Base-by-base conservation (phyloP, 2,329 filamentous ascomycete genomes). In the Arthroderma sp. region DNA sequence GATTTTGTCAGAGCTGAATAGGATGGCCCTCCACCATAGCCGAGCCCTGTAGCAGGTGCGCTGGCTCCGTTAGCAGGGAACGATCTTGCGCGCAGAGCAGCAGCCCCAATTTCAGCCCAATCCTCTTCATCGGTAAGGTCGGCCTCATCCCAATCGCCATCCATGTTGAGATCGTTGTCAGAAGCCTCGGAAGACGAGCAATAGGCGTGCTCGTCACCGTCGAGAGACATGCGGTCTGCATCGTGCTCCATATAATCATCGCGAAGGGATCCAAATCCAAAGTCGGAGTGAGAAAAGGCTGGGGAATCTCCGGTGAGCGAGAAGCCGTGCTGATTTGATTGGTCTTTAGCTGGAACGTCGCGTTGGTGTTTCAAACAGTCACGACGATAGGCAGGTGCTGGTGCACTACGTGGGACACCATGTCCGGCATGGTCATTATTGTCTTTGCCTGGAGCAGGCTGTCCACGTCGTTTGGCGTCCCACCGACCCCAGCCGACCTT, bases 401-500 rank as follows among this genome's bases (percentile, higher is more conserved):
- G 40, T 30, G 30, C 41, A 37, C 38, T 40, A 70, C 30, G 73
- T 71, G 45, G 72, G 74, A 36, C 63, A 49, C 43, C 56, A 3
- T 39, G 39, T 9, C 22, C 4, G n/a, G 36, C 31, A 15, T 28
- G 36, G 33, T 42, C 34, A 39, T 15, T 36, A 58, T 52, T 48
- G 50, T 46, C 46, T 22, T 22, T 22, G 15, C 68, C 61, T 51
- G 71, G 69, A 50, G 68, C 56, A 37, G 74, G 68, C 50, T 84
- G 76, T 44, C 81, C 84, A 55, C 78, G 78, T 60, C 78, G 74
- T 59, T 80, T 80, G 50, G 88, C 91, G 64, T 93, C 84, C 89
- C 89, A 98, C 53, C 87, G 80, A 48, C 91, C 91, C 89, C 89
- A 96, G 58, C 89, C 89, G 48, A 95, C 86, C 72, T 96, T 96